Conservation (phyloP, 352 stramenopile genomes). For the Pythium scleroteichum region DNA sequence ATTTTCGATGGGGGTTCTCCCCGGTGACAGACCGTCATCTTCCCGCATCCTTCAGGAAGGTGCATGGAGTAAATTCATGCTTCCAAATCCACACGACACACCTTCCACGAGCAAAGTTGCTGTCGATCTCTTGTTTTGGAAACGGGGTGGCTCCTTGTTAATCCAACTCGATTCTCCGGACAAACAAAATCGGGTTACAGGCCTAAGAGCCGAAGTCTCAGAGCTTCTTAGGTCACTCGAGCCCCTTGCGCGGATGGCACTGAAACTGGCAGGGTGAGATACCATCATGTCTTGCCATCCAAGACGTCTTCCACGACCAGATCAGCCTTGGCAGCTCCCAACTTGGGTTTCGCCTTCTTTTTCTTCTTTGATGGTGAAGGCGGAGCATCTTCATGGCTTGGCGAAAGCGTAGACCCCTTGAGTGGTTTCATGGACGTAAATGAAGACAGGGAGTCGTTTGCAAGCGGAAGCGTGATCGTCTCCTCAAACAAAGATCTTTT, state of each 20-base stretch:
- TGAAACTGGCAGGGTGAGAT: constrained; percentile 4
- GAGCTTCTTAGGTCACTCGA: constrained; percentile 10
- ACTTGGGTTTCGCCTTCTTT: constrained; percentile 12
- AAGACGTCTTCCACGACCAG: constrained; percentile 21
- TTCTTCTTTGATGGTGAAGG: constrained; percentile 15
- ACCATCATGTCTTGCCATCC: not conserved
- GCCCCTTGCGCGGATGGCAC: not conserved
- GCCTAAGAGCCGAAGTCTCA: not conserved
- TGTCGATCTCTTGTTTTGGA: no score
- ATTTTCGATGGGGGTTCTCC: no score
- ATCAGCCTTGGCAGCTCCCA: constrained; percentile 2
- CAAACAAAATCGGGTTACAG: not conserved
- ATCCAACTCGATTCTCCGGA: no score
- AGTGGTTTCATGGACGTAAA: not conserved
- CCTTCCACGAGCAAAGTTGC: not conserved
- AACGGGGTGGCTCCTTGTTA: no score
- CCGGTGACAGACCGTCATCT: no score
- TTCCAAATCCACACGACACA: no score
- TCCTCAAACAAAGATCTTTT: not conserved
- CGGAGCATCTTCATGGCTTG: not conserved
- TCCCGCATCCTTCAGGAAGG: no score
- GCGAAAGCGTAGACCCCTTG: no score
- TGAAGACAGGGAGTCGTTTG: constrained; percentile 6
- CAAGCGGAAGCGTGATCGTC: not conserved
- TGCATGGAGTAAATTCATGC: no score